A percentile compares a stretch with the other conserved stretches of the same genome.
Conservation (phyloP, 257 asterid species). For the Solanum paucissectum region DNA sequence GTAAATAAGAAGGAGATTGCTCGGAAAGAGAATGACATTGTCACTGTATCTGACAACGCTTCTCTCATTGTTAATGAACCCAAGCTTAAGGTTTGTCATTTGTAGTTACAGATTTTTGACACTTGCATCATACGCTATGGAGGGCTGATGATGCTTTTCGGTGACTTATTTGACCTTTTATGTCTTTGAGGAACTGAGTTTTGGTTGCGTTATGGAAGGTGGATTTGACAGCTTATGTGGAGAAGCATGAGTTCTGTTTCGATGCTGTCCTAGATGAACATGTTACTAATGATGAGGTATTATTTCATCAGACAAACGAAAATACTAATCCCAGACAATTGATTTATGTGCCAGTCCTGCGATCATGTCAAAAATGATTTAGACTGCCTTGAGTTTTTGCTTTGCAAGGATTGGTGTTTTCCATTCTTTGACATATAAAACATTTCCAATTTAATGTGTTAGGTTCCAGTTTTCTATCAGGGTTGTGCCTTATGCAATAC, state of each 20-base stretch:
- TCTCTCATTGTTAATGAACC: conserved; percentile 83
- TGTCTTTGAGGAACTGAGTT: conserved; percentile 17
- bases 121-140: neutral
- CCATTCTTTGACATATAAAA: neutral
- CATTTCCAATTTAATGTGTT: neutral
- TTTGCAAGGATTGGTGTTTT: neutral
- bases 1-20: conserved; percentile 82
- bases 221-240: conserved; percentile 96
- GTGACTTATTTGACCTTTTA: neutral
- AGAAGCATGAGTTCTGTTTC: conserved; percentile 92
- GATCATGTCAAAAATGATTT: neutral
- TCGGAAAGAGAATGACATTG: conserved; percentile 90
- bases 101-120: neutral
- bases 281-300: conserved; percentile 95
- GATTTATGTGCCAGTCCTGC: neutral
- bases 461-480: neutral
- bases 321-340: neutral
- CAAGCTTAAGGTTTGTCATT: conserved; percentile 63
- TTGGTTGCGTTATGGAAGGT: conserved; percentile 43
- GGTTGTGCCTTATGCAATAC: conserved; percentile 12
- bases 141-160: neutral
- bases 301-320: neutral
- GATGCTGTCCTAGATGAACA: conserved; percentile 93
- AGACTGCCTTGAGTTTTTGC: neutral
- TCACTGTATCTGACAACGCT: conserved; percentile 63